These are phyloP conservation scores for Fusarium acutatum DNA, from an alignment of 2,329 filamentous ascomycete species.

Conservation along the genomic window DNA sequence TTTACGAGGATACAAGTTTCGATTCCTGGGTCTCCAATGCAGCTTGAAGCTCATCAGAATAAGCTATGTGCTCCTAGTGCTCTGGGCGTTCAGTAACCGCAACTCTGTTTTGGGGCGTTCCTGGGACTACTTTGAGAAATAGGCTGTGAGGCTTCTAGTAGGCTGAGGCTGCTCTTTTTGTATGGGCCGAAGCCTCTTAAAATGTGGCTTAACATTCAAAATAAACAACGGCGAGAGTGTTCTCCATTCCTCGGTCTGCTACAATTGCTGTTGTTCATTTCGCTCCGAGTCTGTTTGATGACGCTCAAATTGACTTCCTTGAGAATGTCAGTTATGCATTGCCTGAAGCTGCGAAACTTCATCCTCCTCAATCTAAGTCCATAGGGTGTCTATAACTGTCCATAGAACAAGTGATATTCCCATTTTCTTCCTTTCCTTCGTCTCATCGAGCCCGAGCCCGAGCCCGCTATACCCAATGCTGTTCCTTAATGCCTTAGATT, in stretches of 20 bases:
- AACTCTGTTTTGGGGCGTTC: conserved; percentile 24
- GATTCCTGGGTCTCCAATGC: neutral
- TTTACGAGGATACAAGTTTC: neutral
- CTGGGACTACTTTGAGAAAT: neutral
- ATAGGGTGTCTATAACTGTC: conserved; percentile 29
- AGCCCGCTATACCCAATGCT: conserved; percentile 6
- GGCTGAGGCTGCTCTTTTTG: neutral
- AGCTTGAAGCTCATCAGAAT: neutral
- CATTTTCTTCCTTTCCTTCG: neutral
- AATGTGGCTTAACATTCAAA: neutral
- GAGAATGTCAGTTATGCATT: conserved; percentile 17
- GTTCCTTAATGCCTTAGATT: neutral
- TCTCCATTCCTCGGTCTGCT: neutral
- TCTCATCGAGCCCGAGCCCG: neutral
- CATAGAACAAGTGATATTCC: conserved; percentile 16
- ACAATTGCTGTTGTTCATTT: neutral
- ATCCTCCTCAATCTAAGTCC: conserved; percentile 20
- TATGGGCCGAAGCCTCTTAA: neutral
- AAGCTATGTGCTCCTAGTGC: conserved; percentile 7
- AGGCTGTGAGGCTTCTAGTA: neutral
- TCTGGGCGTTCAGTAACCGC: conserved; percentile 10
- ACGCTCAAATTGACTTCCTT: neutral
- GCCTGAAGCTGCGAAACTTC: conserved; percentile 32
- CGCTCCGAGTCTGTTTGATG: neutral
- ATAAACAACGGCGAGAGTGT: neutral